Percentiles rank a stretch among this genome's conserved stretches.
Evolutionary conservation across 1,284 basidiomycete species (phyloP).

Genomic region (Xerocomus nothofagi): DNA sequence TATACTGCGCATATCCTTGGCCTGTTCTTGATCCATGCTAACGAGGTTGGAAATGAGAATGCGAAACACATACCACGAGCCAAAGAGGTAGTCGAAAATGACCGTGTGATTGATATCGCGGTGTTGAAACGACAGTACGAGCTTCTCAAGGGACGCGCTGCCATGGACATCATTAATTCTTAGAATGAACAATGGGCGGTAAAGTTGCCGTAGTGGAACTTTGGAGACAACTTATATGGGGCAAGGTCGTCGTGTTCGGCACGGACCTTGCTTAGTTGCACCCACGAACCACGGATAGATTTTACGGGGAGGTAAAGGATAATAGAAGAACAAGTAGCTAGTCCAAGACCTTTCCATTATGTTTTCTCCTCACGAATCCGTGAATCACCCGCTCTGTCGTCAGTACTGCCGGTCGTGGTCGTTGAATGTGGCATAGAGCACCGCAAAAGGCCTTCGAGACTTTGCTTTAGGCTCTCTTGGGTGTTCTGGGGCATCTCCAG

Average conservation of each 20-base stretch:
- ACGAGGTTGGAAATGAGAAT: background rate
- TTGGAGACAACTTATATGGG: background rate
- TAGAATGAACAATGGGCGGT: background rate
- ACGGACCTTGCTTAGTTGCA: constrained; percentile 21
- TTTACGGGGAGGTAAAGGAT: background rate
- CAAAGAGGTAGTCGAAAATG: constrained; percentile 23
- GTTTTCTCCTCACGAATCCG: background rate
- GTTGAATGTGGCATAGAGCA: constrained; percentile 4
- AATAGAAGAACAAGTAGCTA: constrained; percentile 4
- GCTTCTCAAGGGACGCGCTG: constrained; percentile 4
- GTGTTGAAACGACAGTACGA: constrained; percentile 11
- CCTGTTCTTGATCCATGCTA: constrained; percentile 14
- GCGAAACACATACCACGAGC: constrained; percentile 18
- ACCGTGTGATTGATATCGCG: constrained; percentile 10
- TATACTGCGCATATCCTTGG: constrained; percentile 23
- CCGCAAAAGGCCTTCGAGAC: constrained; percentile 24
- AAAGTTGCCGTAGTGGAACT: background rate
- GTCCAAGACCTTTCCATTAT: constrained; percentile 2
- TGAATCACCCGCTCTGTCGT: background rate
- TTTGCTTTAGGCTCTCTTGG: constrained; percentile 26
- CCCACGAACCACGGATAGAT: background rate
- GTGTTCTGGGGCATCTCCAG: constrained; percentile 4
- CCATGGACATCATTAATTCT: constrained; percentile 5
- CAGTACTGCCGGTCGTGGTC: background rate
- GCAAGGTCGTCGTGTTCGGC: constrained; percentile 10